Base-by-base conservation (phyloP, 345 rosid genomes). In the Lepidium sativum region DNA sequence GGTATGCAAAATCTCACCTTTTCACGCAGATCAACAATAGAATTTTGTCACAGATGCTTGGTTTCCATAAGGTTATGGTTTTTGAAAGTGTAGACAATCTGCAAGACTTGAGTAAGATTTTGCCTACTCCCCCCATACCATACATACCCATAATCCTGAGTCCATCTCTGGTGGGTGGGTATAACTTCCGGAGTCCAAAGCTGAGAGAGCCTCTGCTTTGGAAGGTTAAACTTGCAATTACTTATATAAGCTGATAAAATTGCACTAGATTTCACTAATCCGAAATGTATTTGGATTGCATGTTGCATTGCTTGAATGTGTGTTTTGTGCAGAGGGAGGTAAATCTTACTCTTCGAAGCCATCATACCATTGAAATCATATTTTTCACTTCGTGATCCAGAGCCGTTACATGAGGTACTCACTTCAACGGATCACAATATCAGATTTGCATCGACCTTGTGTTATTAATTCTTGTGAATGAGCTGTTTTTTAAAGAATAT, bases 1-100 rank as follows among this genome's bases (percentile, higher is more conserved):
- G 13, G 74, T 63, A 15, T 55, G 78, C 50, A 65, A 75, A 59
- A 65, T 65, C 34, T 60, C 72, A 29, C 72, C 73, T 41, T 27
- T 65, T 75, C 38, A 27, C 31, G 2, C 64, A 38, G 39, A 70
- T 75, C 54, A 45, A 47, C 27, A 3, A 54, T 17, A 40, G 0
- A 0, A 4, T 44, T 54, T 41, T 10, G 8, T 8, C 15, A 37
- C 6, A 9, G 58, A 51, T 49, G 25, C 13, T 38, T 32, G 56
- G 4, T 32, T 32, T 33, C 31, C 31, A 9, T 55, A 2, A 55
- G 67, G 32, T 23, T 9, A 17, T 32, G 33, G 35, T 59, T 35
- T 44, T 64, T 23, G 32, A 51, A 38, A 55, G 44, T 43, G 14
- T 54, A 9, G 16, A 5, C 31, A 10, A 48, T 62, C 14, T 56